phyloP scores from a whole-genome alignment of 1,139 yeast species.

The Suhomyces bokatorum region DNA sequence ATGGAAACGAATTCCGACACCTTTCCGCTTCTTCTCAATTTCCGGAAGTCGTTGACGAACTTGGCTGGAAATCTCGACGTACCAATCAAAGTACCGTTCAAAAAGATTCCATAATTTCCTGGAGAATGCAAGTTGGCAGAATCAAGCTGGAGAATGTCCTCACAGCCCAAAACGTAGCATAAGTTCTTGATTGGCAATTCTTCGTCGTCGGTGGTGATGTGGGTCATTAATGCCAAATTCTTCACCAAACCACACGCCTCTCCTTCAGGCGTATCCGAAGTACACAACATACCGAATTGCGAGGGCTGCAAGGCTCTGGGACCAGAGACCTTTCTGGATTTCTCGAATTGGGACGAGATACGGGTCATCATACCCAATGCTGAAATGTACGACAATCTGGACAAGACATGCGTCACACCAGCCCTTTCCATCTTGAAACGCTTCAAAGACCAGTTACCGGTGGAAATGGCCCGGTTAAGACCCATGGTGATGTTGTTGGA shows the following conservation, averaged over 20 bases:
- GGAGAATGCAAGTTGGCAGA: slow-evolving; percentile 77
- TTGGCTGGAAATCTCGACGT: slow-evolving; percentile 81
- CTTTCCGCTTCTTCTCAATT: slow-evolving; percentile 79
- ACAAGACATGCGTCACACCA: slow-evolving; percentile 95
- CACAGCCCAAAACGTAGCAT: slow-evolving; percentile 86
- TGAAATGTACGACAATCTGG: slow-evolving; percentile 86
- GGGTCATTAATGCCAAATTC: slow-evolving; percentile 96
- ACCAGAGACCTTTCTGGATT: slow-evolving; percentile 96
- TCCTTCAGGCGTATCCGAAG: slow-evolving; percentile 99
- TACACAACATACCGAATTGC: slow-evolving; percentile 98
- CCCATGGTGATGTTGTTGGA: slow-evolving; percentile 94
- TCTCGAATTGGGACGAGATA: slow-evolving; percentile 96
- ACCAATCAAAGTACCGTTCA: slow-evolving; percentile 94
- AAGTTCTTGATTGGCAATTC: slow-evolving; percentile 81
- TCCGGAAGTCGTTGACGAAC: slow-evolving; percentile 78
- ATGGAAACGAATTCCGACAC: slow-evolving; percentile 90
- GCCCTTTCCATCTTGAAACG: slow-evolving; percentile 99
- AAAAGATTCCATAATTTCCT: slow-evolving; percentile 79
- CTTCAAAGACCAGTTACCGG: slow-evolving; percentile 98
- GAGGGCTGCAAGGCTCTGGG: slow-evolving; percentile 99
- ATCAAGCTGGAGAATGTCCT: slow-evolving; percentile 76
- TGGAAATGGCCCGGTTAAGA: slow-evolving; percentile 91
- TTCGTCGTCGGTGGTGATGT: slow-evolving; percentile 97
- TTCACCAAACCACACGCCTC: slow-evolving; percentile 99
- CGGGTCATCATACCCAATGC: slow-evolving; percentile 99